phyloP scores from a whole-genome alignment of 768 basidiomycete genomes.

The Clitopilus hobsonii region DNA sequence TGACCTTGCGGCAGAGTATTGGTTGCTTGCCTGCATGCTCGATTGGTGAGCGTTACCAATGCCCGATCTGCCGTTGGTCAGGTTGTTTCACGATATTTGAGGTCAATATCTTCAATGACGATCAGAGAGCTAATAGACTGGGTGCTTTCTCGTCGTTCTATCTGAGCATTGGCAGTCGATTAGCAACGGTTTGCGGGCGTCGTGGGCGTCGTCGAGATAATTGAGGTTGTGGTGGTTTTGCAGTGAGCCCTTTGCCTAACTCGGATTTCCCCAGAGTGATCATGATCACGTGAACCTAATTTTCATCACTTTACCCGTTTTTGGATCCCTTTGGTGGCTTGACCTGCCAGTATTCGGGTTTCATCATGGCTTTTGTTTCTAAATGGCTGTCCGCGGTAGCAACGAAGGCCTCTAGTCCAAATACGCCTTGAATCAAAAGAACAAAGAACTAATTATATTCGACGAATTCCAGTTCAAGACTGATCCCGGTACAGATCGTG shows the following conservation, averaged over 20 bases:
- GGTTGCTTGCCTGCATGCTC: neutral
- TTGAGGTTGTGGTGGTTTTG: neutral
- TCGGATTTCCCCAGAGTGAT: conserved; percentile 1
- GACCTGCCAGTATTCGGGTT: neutral
- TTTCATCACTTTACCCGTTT: neutral
- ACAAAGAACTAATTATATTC: too few relatives aligned
- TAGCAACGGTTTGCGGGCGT: neutral
- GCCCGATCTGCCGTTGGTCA: neutral
- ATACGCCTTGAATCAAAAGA: too few relatives aligned
- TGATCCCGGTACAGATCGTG: too few relatives aligned
- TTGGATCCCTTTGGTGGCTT: neutral
- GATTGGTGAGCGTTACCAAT: neutral
- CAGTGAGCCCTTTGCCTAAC: neutral
- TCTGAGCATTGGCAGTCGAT: neutral
- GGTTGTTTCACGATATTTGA: neutral
- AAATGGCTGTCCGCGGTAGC: neutral
- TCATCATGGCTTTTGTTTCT: neutral
- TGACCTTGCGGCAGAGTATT: neutral
- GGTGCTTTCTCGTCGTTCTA: neutral
- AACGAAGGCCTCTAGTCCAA: too few relatives aligned
- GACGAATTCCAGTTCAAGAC: too few relatives aligned
- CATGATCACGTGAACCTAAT: neutral
- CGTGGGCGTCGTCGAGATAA: neutral
- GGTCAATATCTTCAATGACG: neutral
- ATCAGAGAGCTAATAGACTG: neutral